phyloP scores from a whole-genome alignment of 305 asterid genomes.

The Fraxinus greggii region DNA sequence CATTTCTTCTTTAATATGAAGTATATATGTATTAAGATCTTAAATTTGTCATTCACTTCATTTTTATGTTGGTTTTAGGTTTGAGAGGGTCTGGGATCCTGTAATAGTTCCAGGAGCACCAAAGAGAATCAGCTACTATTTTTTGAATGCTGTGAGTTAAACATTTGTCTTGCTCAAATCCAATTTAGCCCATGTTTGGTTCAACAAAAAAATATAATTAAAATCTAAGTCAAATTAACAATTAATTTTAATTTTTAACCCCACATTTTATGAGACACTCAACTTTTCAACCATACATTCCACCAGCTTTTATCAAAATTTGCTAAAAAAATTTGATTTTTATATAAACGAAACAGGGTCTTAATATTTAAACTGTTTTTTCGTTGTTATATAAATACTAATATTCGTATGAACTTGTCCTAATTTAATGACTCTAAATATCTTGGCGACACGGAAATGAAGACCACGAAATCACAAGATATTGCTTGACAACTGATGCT shows the following conservation, averaged over 20 bases:
- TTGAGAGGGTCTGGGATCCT: conserved; percentile 94
- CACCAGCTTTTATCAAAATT: no score
- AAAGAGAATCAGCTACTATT: conserved; percentile 70
- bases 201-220: no score
- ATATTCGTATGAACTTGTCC: not conserved
- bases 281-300: no score
- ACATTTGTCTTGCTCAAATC: not conserved
- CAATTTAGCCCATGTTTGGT: not conserved
- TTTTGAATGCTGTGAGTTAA: conserved; percentile 73
- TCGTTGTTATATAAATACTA: no score
- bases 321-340: no score
- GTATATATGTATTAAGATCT: conserved; percentile 15
- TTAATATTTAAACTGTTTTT: no score
- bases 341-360: no score
- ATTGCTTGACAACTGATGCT: not conserved
- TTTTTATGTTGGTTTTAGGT: conserved; percentile 39
- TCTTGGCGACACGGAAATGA: not conserved
- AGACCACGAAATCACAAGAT: not conserved
- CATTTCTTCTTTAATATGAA: conserved; percentile 10
- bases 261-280: no score
- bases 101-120: conserved; percentile 69
- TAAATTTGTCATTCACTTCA: conserved; percentile 8
- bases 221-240: no score
- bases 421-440: conserved; percentile 3
- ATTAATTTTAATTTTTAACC: no score